Conservation (phyloP, 2,329 filamentous ascomycete species). For the Neopestalotiopsis sp. region DNA sequence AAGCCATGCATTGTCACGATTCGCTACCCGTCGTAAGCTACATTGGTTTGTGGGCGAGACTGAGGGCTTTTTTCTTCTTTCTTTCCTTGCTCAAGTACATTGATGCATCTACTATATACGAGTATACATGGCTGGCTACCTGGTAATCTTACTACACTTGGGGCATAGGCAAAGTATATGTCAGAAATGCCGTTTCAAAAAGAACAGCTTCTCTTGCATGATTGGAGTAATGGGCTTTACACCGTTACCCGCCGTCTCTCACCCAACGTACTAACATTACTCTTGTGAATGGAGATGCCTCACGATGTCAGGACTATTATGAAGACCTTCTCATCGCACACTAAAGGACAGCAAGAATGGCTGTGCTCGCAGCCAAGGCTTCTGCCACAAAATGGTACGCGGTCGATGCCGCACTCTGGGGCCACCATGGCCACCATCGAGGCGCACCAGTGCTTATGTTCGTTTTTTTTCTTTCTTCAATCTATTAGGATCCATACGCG, state of each 20-base stretch:
- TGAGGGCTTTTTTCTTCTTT: background rate
- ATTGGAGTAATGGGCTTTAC: background rate
- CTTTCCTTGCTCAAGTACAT: background rate
- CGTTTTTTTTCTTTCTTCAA: background rate
- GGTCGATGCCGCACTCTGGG: background rate
- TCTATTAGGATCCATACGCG: background rate
- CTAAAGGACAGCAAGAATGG: background rate
- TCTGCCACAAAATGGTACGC: background rate
- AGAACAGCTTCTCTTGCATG: background rate
- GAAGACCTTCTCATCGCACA: background rate
- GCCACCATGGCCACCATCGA: background rate
- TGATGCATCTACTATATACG: background rate
- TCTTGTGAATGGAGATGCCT: background rate
- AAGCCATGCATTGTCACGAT: conserved; percentile 2
- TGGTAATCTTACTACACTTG: background rate
- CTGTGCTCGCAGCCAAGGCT: background rate
- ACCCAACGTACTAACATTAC: background rate
- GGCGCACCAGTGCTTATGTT: background rate
- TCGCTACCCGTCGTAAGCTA: background rate
- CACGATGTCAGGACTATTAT: background rate
- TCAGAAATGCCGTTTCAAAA: background rate
- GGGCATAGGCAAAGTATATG: background rate
- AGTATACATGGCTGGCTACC: background rate
- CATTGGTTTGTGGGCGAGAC: background rate
- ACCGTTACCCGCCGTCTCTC: background rate